phyloP scores from a whole-genome alignment of 1,139 yeast species.

The Candida gigantensis region DNA sequence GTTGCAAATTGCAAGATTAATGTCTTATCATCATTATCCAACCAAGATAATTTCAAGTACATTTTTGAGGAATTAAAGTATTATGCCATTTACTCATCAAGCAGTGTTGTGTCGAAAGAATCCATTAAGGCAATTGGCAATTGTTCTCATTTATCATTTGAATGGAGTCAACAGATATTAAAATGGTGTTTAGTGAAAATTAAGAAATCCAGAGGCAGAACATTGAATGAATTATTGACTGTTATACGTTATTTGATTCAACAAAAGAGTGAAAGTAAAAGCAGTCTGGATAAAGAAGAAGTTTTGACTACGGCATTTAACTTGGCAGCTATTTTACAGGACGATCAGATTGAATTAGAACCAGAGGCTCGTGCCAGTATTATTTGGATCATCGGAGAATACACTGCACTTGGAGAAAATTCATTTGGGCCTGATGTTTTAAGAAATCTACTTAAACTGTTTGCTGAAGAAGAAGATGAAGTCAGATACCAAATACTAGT shows the following conservation, averaged over 20 bases:
- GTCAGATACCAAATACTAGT: constrained; percentile 75
- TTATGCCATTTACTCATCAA: constrained; percentile 48
- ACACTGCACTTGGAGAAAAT: constrained; percentile 43
- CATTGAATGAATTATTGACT: constrained; percentile 61
- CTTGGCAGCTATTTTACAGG: constrained; percentile 34
- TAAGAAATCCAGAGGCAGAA: constrained; percentile 27
- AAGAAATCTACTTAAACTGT: constrained; percentile 55
- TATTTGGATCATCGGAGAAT: constrained; percentile 91
- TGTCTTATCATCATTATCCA: constrained; percentile 60
- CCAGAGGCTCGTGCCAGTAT: constrained; percentile 76
- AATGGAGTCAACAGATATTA: constrained; percentile 38
- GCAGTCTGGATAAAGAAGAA: constrained; percentile 26
- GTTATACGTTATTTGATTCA: constrained; percentile 76
- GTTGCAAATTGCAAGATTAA: constrained; percentile 61
- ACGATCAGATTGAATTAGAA: constrained; percentile 28
- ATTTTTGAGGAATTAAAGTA: constrained; percentile 71
- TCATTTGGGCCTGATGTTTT: constrained; percentile 76
- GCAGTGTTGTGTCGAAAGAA: constrained; percentile 42
- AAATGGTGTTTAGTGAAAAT: constrained; percentile 45
- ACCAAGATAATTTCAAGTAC: constrained; percentile 48
- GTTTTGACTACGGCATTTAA: constrained; percentile 37
- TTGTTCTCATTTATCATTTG: constrained; percentile 44
- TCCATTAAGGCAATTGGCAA: constrained; percentile 61
- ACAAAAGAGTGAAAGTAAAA: constrained; percentile 32
- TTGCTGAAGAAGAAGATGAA: constrained; percentile 54